Conservation (phyloP, 176 grass and related monocot genomes). For the Musa acuminata region DNA sequence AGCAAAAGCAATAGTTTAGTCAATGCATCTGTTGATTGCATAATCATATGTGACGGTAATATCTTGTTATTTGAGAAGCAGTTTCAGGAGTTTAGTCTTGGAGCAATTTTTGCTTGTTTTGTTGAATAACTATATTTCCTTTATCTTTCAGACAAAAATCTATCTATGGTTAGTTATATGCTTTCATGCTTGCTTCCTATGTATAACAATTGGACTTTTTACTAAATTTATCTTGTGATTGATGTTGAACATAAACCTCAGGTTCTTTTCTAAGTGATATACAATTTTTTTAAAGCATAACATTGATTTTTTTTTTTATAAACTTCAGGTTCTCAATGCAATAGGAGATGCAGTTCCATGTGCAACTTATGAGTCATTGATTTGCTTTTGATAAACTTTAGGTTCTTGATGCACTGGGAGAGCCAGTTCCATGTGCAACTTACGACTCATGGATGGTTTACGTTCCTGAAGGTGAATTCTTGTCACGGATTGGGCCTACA, state of each 20-base stretch:
- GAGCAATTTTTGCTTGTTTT: not conserved
- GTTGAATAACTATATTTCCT: not conserved
- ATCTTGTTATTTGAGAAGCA: not conserved
- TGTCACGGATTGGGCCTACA: conserved; percentile 71
- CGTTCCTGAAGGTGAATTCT: conserved; percentile 77
- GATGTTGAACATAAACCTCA: not conserved
- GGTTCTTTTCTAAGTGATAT: not conserved
- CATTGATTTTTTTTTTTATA: conserved; percentile 7
- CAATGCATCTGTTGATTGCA: not conserved
- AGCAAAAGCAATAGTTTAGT: not conserved
- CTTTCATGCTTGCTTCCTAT: not conserved
- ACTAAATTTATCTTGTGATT: not conserved
- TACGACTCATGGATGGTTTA: conserved; percentile 99
- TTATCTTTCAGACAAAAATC: not conserved
- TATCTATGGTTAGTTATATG: not conserved
- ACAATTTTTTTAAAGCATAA: not conserved
- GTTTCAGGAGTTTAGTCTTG: not conserved
- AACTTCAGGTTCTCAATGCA: conserved; percentile 66
- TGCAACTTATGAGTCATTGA: conserved; percentile 42
- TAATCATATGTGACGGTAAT: not conserved
- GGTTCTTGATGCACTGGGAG: conserved; percentile 87
- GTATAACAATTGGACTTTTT: not conserved
- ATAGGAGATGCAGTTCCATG: conserved; percentile 61
- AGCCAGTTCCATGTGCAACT: conserved; percentile 54
- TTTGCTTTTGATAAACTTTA: conserved; percentile 20